Conservation (phyloP, 1,284 basidiomycete species). For the Boletus smithii region DNA sequence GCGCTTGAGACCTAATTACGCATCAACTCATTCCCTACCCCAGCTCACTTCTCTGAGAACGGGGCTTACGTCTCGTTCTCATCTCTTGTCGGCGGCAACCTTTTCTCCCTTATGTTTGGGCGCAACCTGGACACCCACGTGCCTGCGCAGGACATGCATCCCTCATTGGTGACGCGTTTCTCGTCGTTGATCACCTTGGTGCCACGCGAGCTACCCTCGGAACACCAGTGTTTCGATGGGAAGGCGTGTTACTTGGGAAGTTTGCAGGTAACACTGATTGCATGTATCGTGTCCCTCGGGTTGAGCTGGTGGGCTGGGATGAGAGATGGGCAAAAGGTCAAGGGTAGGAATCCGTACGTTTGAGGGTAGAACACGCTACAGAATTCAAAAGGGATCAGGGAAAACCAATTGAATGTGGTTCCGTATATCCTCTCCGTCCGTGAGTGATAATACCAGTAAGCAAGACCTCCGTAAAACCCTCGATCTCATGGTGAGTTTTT, state of each 20-base stretch:
- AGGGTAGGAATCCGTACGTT: neutral
- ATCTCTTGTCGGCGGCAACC: conserved; percentile 78
- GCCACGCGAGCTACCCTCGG: conserved; percentile 30
- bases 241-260: conserved; percentile 46
- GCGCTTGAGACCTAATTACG: neutral
- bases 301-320: conserved; percentile 44
- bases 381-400: too few species aligned
- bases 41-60: conserved; percentile 77
- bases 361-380: too few species aligned
- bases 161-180: neutral
- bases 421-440: too few species aligned
- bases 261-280: conserved; percentile 43
- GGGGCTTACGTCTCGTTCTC: conserved; percentile 79
- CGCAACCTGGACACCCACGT: conserved; percentile 73
- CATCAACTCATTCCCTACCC: neutral
- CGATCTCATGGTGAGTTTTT: too few species aligned
- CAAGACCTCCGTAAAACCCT: too few species aligned
- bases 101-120: conserved; percentile 85
- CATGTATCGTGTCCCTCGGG: conserved; percentile 43
- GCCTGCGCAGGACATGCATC: conserved; percentile 8
- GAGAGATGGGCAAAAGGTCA: conserved; percentile 34
- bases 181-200: conserved; percentile 10
- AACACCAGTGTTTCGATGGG: conserved; percentile 46
- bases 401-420: too few species aligned
- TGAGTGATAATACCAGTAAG: too few species aligned